A percentile compares a stretch with the other conserved stretches of the same genome.
Conservation (phyloP, 495 filamentous ascomycete genomes). For the Talaromyces trachyspermus region DNA sequence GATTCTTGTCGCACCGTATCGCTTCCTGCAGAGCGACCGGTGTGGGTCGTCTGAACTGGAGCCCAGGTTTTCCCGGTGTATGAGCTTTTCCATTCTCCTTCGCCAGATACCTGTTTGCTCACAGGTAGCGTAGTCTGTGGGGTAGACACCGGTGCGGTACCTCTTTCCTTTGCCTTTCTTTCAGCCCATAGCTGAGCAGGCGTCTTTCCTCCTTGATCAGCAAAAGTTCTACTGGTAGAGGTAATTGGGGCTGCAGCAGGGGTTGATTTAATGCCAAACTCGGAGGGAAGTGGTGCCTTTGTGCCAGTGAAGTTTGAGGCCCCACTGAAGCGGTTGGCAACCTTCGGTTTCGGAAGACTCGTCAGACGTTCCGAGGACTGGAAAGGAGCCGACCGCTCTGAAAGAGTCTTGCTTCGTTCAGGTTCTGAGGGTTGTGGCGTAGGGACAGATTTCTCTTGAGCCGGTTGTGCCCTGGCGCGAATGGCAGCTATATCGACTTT, state of each 20-base stretch:
- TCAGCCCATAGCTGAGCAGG: constrained; percentile 97
- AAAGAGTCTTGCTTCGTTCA: constrained; percentile 39
- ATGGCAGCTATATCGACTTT: constrained; percentile 96
- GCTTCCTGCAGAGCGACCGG: constrained; percentile 53
- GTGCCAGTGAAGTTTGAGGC: constrained; percentile 72
- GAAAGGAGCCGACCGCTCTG: constrained; percentile 63
- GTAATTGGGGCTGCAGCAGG: constrained; percentile 56
- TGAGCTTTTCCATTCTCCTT: constrained; percentile 77
- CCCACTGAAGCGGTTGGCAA: constrained; percentile 75
- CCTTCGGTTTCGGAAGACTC: constrained; percentile 85
- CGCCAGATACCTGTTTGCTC: constrained; percentile 59
- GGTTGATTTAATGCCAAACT: constrained; percentile 45
- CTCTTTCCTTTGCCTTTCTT: constrained; percentile 76
- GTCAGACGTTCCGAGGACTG: constrained; percentile 71
- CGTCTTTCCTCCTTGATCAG: constrained; percentile 90
- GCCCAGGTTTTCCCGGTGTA: constrained; percentile 86
- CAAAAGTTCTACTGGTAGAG: constrained; percentile 82
- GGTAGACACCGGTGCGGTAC: constrained; percentile 27
- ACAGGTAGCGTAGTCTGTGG: constrained; percentile 37
- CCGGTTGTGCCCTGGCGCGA: constrained; percentile 66
- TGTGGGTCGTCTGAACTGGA: constrained; percentile 65
- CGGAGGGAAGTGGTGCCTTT: constrained; percentile 73
- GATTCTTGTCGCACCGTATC: constrained; percentile 50
- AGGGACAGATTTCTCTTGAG: constrained; percentile 36
- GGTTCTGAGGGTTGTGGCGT: constrained; percentile 31